Base-by-base conservation (phyloP, 345 rosid genomes). In the Lepidium aucheri region DNA sequence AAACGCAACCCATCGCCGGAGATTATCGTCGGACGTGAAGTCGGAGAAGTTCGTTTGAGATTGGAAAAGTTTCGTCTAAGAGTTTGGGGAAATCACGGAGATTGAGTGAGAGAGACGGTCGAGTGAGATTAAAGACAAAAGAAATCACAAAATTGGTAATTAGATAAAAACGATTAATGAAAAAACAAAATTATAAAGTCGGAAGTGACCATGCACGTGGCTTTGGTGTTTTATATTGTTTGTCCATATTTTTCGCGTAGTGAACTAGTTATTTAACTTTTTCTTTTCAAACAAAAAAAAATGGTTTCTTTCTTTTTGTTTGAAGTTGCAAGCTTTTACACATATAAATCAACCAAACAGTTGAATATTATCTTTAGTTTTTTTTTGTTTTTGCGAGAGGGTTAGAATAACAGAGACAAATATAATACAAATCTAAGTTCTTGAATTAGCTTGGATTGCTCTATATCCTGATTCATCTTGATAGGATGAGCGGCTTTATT, bases 1-100 rank as follows among this genome's bases (percentile, higher is more conserved):
- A 92, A 54, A 81, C 91, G 45, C 98, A 92, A 6, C 96, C 95
- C 96, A 89, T 72, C 44, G 61, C 61, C 53, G 74, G 44, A 68
- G 40, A 45, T 32, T 53, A 20, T 16, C 5, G 5, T 54, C 49
- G n/a, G n/a, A n/a, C n/a, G n/a, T n/a, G n/a, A n/a, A n/a, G n/a
- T n/a, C n/a, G 44, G 39, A 35, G 24, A 53, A 62, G 36, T 16
- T 51, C 4, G 35, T 16, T 46, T 41, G 18, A 65, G 60, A 65
- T 40, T 52, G 9, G 51, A 16, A 7, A 17, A 35, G 67, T 60
- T 50, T 28, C 1, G 5, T 28, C 7, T 28, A 6, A 28, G 32
- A 28, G 7, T 5, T 62, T 12, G 41, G 22, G 3, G 20, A 18
- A 55, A 13, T 11, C 15, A 35, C 16, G 13, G 47, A 60, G 60